Percentiles rank a stretch among this genome's conserved stretches.
Evolutionary conservation across 164 flowering plant genomes (phyloP).

Genomic region (Magnolia officinalis): DNA sequence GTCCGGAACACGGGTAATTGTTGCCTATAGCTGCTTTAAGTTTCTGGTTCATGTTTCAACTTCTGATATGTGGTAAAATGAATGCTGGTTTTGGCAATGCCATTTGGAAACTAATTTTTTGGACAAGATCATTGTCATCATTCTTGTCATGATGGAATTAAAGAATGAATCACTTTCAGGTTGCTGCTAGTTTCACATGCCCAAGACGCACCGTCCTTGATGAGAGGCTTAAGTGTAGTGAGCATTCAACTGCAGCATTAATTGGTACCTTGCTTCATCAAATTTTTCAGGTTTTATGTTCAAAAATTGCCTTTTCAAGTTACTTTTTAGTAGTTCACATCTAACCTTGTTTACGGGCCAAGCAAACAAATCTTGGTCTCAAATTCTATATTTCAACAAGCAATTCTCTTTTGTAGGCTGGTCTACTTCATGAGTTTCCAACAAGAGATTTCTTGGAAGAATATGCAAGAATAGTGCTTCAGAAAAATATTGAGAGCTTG

Average conservation of each 20-base stretch:
- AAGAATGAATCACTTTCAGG: conserved; percentile 39
- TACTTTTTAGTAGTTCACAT: background rate
- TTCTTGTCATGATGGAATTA: conserved; percentile 4
- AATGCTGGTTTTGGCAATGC: background rate
- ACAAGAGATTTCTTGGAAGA: conserved; percentile 67
- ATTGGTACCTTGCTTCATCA: conserved; percentile 90
- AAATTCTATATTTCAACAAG: conserved; percentile 2
- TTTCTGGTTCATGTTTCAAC: background rate
- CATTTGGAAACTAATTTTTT: background rate
- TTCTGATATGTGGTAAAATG: background rate
- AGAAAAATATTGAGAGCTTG: conserved; percentile 73
- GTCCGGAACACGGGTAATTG: conserved; percentile 88
- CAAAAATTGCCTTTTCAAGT: background rate
- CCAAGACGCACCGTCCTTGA: conserved; percentile 83
- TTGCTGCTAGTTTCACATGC: conserved; percentile 85
- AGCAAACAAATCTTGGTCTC: background rate
- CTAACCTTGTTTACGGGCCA: background rate
- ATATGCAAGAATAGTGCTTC: conserved; percentile 55
- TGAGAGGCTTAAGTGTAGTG: conserved; percentile 71
- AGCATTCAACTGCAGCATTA: conserved; percentile 72
- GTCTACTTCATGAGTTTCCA: conserved; percentile 54
- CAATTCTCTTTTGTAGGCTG: conserved; percentile 55
- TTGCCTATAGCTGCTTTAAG: background rate
- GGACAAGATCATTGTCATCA: background rate
- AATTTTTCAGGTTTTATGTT: conserved; percentile 71